Percentiles rank a stretch among this genome's conserved stretches.
Evolutionary conservation across 352 stramenopile genomes (phyloP).

Genomic region (Phytophthora boehmeriae): DNA sequence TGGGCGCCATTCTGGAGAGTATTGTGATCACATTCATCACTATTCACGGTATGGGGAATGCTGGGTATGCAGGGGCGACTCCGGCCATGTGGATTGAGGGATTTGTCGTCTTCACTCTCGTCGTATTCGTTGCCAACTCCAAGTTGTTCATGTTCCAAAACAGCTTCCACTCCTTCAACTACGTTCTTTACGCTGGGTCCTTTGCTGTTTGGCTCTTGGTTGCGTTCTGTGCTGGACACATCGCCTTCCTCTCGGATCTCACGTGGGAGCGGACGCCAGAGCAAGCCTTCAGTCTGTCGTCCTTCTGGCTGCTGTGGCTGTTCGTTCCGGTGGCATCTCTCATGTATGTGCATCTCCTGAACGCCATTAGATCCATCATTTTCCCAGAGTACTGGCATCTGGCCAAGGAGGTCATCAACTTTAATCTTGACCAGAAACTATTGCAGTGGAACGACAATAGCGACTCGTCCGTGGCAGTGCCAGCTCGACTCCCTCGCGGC

Average conservation of each 20-base stretch:
- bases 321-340: conserved; percentile 62
- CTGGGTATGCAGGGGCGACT: conserved; percentile 38
- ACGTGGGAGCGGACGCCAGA: conserved; percentile 77
- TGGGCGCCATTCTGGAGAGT: conserved; percentile 76
- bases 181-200: conserved; percentile 67
- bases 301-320: conserved; percentile 68
- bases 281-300: conserved; percentile 53
- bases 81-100: conserved; percentile 80
- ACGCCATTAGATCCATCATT: conserved; percentile 59
- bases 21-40: conserved; percentile 69
- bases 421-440: conserved; percentile 56
- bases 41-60: conserved; percentile 47
- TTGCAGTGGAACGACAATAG: conserved; percentile 75
- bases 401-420: conserved; percentile 77
- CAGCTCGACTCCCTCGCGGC: conserved; percentile 22
- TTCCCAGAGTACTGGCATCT: conserved; percentile 84
- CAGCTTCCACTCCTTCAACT: conserved; percentile 73
- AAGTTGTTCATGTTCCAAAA: conserved; percentile 87
- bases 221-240: conserved; percentile 56
- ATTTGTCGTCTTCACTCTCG: conserved; percentile 82
- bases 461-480: conserved; percentile 53
- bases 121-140: conserved; percentile 74
- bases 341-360: conserved; percentile 55
- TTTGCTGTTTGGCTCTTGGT: conserved; percentile 69
- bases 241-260: conserved; percentile 66